Conservation (phyloP, 1,139 yeast genomes). For the Candida gigantensis region DNA sequence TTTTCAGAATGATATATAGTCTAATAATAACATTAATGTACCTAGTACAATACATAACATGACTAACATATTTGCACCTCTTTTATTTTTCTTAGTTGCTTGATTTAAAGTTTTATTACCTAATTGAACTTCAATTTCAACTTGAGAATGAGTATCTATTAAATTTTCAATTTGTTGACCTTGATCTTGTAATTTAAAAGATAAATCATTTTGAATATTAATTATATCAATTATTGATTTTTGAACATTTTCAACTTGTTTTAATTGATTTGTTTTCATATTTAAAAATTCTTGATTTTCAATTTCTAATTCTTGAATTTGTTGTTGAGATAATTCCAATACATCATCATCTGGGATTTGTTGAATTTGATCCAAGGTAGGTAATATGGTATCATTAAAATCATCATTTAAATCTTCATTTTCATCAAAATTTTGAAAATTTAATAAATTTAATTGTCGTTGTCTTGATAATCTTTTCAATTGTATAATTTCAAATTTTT, state of each 20-base stretch:
- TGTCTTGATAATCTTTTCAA: constrained; percentile 44
- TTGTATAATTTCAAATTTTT: constrained; percentile 43
- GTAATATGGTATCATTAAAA: too few species aligned
- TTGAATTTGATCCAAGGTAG: constrained; percentile 6
- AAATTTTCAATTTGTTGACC: constrained; percentile 69
- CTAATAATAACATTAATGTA: constrained; percentile 61
- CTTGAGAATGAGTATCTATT: constrained; percentile 69
- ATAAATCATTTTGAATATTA: constrained; percentile 73
- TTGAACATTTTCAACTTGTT: constrained; percentile 70
- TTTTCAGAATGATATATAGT: constrained; percentile 43
- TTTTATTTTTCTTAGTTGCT: constrained; percentile 71
- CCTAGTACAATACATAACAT: constrained; percentile 64
- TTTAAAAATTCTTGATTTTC: constrained; percentile 73
- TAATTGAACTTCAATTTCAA: constrained; percentile 63
- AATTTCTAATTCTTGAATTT: constrained; percentile 63
- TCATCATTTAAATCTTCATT: constrained; percentile 23
- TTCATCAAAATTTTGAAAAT: constrained; percentile 45
- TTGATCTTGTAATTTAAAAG: constrained; percentile 75
- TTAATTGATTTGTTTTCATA: constrained; percentile 64
- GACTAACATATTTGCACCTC: constrained; percentile 68
- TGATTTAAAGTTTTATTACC: constrained; percentile 75
- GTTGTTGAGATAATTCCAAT: constrained; percentile 42
- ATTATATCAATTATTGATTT: constrained; percentile 78
- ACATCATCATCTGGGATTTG: constrained; percentile 5
- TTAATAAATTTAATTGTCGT: constrained; percentile 38